These are phyloP conservation scores for Halophytophthora batemanensis DNA, from an alignment of 352 stramenopile species.

Conservation along the genomic window DNA sequence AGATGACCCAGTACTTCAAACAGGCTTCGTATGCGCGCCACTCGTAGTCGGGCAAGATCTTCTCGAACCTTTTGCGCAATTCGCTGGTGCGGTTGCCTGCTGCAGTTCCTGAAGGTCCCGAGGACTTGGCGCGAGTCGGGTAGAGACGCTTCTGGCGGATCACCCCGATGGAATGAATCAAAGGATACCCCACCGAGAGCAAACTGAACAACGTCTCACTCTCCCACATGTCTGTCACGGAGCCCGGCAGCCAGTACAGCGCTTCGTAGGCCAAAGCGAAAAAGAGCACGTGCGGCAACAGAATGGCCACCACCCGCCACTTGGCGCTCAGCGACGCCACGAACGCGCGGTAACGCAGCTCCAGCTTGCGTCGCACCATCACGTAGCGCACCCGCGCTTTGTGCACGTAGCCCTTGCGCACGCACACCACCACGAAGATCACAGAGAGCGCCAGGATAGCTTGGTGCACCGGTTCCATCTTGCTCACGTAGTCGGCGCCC, in stretches of 20 bases:
- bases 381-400: constrained; percentile 52
- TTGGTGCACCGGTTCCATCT: constrained; percentile 67
- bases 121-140: constrained; percentile 23
- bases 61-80: constrained; percentile 30
- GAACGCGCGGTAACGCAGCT: constrained; percentile 67
- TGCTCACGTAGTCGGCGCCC: constrained; percentile 34
- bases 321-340: constrained; percentile 66
- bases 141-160: constrained; percentile 56
- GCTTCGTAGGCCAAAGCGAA: constrained; percentile 56
- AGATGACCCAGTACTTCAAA: constrained; percentile 85
- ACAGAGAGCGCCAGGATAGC: constrained; percentile 24
- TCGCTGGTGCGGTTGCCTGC: constrained; percentile 10
- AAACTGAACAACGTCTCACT: constrained; percentile 58
- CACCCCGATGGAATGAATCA: constrained; percentile 60
- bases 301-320: constrained; percentile 54
- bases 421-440: constrained; percentile 42
- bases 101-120: constrained; percentile 6
- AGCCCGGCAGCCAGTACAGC: constrained; percentile 48
- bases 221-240: constrained; percentile 45
- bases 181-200: constrained; percentile 60
- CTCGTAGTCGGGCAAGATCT: constrained; percentile 42
- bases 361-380: constrained; percentile 39
- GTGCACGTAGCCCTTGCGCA: constrained; percentile 67
- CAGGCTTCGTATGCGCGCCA: constrained; percentile 73
- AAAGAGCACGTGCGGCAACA: constrained; percentile 67